These are phyloP conservation scores for Mortierella polycephala DNA, from an alignment of 371 early-diverging fungal species.

Conservation along the genomic window DNA sequence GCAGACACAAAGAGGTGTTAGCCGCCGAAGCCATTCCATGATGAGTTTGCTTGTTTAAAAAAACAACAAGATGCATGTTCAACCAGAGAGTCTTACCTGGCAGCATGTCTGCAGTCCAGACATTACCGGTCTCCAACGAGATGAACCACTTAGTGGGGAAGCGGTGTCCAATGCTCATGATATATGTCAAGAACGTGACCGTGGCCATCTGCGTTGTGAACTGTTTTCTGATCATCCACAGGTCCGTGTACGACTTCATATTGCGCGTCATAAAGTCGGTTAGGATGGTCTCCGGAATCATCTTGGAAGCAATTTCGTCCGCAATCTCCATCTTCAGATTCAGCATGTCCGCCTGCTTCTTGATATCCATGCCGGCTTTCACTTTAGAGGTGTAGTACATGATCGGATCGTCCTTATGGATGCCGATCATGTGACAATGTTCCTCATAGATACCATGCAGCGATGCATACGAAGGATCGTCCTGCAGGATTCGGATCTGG, in stretches of 20 bases:
- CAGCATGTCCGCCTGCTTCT: slow-evolving; percentile 66
- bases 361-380: slow-evolving; percentile 59
- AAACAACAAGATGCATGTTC: no score
- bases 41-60: slow-evolving; percentile 1
- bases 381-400: slow-evolving; percentile 77
- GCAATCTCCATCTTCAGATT: slow-evolving; percentile 85
- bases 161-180: slow-evolving; percentile 87
- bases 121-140: slow-evolving; percentile 82
- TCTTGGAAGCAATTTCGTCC: slow-evolving; percentile 77
- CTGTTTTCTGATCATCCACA: slow-evolving; percentile 93
- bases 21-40: slow-evolving; percentile 25
- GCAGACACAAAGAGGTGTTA: slow-evolving; percentile 21
- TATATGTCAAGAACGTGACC: slow-evolving; percentile 89
- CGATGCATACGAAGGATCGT: slow-evolving; percentile 88
- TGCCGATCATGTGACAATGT: slow-evolving; percentile 73
- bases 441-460: slow-evolving; percentile 90
- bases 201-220: slow-evolving; percentile 92
- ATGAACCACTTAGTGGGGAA: slow-evolving; percentile 89
- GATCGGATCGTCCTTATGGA: slow-evolving; percentile 85
- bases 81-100: slow-evolving; percentile 61
- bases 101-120: slow-evolving; percentile 83
- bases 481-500: slow-evolving; percentile 92
- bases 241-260: slow-evolving; percentile 83
- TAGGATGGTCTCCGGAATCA: slow-evolving; percentile 87
- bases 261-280: slow-evolving; percentile 75